Evolutionary conservation across 495 filamentous ascomycete genomes (phyloP).

Genomic region (Penicillium antarcticum): DNA sequence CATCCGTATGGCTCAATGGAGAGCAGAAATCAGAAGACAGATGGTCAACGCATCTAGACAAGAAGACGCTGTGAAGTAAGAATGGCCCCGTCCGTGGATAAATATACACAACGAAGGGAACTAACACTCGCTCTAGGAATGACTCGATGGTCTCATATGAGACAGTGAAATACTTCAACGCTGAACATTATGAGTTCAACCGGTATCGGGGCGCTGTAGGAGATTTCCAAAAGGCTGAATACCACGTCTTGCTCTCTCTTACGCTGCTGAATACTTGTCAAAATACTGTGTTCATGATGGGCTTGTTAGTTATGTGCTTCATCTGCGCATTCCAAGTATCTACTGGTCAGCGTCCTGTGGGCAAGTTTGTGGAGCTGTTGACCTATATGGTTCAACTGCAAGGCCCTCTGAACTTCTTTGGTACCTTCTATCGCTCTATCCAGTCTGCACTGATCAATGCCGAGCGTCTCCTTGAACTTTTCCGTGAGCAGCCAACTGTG

Average conservation of each 20-base stretch:
- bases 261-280: slow-evolving; percentile 93
- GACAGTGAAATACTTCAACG: slow-evolving; percentile 99
- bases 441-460: slow-evolving; percentile 97
- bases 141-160: slow-evolving; percentile 98
- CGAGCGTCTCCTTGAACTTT: slow-evolving; percentile 90
- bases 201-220: slow-evolving; percentile 77
- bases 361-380: slow-evolving; percentile 75
- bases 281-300: slow-evolving; percentile 89
- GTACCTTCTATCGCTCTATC: slow-evolving; percentile 94
- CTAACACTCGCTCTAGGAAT: slow-evolving; percentile 51
- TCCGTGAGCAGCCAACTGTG: slow-evolving; percentile 92
- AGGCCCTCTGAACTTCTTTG: slow-evolving; percentile 93
- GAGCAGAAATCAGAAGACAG: slow-evolving; percentile 81
- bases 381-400: slow-evolving; percentile 93
- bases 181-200: slow-evolving; percentile 87
- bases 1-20: slow-evolving; percentile 90
- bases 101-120: not conserved
- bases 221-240: slow-evolving; percentile 82
- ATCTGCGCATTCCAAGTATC: slow-evolving; percentile 87
- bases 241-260: slow-evolving; percentile 80
- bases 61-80: slow-evolving; percentile 86
- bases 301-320: slow-evolving; percentile 79
- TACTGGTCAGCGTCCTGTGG: slow-evolving; percentile 63
- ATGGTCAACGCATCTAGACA: slow-evolving; percentile 94
- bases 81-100: not conserved